Evolutionary conservation across 495 filamentous ascomycete genomes (phyloP).

Genomic region (Penicillium coffeae): DNA sequence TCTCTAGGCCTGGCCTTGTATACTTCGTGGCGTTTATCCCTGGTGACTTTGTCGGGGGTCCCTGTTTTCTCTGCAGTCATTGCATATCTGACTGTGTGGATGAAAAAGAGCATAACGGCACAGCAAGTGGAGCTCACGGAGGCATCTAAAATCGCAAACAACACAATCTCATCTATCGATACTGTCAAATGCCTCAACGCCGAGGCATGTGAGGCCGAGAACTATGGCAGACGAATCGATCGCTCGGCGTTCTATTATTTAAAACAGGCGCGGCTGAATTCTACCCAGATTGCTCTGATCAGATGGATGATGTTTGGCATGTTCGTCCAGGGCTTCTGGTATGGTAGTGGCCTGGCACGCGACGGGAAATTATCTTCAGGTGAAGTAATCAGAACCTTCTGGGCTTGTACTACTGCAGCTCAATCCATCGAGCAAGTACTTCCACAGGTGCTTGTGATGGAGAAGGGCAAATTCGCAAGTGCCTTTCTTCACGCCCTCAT

Average conservation of each 20-base stretch:
- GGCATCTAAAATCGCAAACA: conserved; percentile 70
- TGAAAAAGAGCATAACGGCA: conserved; percentile 61
- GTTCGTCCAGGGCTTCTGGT: conserved; percentile 93
- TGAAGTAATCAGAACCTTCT: conserved; percentile 79
- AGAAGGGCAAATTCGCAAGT: conserved; percentile 76
- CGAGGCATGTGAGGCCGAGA: conserved; percentile 61
- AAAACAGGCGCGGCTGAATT: conserved; percentile 61
- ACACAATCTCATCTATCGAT: conserved; percentile 70
- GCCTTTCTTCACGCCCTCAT: conserved; percentile 51
- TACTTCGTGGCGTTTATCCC: conserved; percentile 78
- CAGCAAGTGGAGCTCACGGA: conserved; percentile 66
- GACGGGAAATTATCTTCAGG: conserved; percentile 56
- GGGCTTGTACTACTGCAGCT: conserved; percentile 70
- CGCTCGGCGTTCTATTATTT: conserved; percentile 62
- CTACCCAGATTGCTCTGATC: conserved; percentile 66
- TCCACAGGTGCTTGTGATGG: conserved; percentile 68
- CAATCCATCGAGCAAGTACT: conserved; percentile 69
- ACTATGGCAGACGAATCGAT: conserved; percentile 57
- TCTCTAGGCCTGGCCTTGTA: conserved; percentile 69
- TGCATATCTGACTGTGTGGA: conserved; percentile 51
- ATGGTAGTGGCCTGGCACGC: conserved; percentile 64
- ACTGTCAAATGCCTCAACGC: conserved; percentile 87
- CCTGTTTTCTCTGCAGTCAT: conserved; percentile 63
- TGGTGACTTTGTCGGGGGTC: conserved; percentile 75
- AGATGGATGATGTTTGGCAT: conserved; percentile 72